Evolutionary conservation across 192 early-diverging fungal species (phyloP), one percentile per base, ranked within the genome.

Genomic region (Coemansia sp.): DNA sequence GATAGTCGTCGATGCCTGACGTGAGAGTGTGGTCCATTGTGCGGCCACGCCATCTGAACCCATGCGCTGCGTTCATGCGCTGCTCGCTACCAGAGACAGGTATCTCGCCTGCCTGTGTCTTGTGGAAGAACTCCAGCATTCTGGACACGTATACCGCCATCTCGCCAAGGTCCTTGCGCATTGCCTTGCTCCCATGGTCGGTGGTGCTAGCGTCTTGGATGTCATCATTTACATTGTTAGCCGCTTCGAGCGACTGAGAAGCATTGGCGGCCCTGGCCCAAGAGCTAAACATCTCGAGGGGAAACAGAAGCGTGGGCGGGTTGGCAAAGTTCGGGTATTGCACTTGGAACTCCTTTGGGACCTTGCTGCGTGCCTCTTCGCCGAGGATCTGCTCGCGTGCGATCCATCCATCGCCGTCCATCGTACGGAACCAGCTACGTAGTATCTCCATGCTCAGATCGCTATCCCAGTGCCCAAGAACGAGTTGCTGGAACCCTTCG

Each of bases 1-100:
- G 96, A 65, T 96, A 98, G 72, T 98, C 96, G 79, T 98, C 96
- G 36, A 98, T 72, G 8, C 95, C 95, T 29, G 90, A 93, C 0
- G 95, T 93, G 57, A 98, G 76, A 0, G 91, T 92, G 75, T 98
- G 95, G 36, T 85, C 84, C 22, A 76, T 81, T 4, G 91, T 91
- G 40, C 93, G 86, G 0, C 96, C 96, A 46, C 92, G 82, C 96
- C 96, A 98, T 14, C 93, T 77, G 83, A 92, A 98, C 4, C 87
- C 94, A 46, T 90, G 88, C n/a, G 69, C 63, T 19, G 55, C 34
- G 33, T 33, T 57, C 55, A 57, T 57, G 34, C 55, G 29, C 34
- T 57, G 55, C 55, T 57, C 55, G 34, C 55, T 9, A 33, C n/a
- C 34, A 20, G 42, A 45, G 23, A 52, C 49, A 52, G 20, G 5